Percentiles rank a stretch among this genome's conserved stretches.
Evolutionary conservation across 192 early-diverging fungal species (phyloP).

Genomic region (Coemansia sp.): DNA sequence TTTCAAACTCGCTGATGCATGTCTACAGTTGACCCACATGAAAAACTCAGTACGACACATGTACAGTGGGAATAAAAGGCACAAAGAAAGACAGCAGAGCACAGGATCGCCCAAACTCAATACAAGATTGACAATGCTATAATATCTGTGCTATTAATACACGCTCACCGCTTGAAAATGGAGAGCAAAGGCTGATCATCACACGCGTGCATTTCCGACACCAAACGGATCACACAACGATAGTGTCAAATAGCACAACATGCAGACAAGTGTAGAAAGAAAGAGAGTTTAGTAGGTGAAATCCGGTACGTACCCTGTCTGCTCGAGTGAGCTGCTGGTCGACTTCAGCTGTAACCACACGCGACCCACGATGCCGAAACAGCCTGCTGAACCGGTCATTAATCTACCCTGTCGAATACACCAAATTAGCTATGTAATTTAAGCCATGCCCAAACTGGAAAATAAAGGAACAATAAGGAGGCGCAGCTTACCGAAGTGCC

Average conservation of each 20-base stretch:
- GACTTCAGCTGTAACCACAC: conserved; percentile 17
- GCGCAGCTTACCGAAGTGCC: conserved; percentile 39
- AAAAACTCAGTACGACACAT: neutral
- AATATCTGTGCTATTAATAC: neutral
- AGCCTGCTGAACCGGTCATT: conserved; percentile 50
- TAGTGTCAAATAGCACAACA: neutral
- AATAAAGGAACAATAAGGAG: conserved; percentile 7
- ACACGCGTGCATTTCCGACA: neutral
- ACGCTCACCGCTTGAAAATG: neutral
- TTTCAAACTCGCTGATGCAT: conserved; percentile 46
- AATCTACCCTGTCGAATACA: conserved; percentile 15
- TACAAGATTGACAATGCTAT: no score
- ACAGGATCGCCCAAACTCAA: no score
- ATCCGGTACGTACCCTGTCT: conserved; percentile 38
- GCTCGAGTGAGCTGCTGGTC: conserved; percentile 30
- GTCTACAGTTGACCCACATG: conserved; percentile 17
- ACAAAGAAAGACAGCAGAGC: neutral
- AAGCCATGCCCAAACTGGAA: neutral
- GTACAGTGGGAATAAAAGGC: neutral
- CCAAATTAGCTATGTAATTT: neutral
- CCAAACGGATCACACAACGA: neutral
- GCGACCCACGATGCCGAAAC: conserved; percentile 43
- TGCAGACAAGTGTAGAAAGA: neutral
- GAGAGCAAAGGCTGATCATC: conserved; percentile 2
- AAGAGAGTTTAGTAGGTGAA: neutral